Evolutionary conservation across 768 basidiomycete genomes (phyloP).

Genomic region (Kwoniella shandongensis): DNA sequence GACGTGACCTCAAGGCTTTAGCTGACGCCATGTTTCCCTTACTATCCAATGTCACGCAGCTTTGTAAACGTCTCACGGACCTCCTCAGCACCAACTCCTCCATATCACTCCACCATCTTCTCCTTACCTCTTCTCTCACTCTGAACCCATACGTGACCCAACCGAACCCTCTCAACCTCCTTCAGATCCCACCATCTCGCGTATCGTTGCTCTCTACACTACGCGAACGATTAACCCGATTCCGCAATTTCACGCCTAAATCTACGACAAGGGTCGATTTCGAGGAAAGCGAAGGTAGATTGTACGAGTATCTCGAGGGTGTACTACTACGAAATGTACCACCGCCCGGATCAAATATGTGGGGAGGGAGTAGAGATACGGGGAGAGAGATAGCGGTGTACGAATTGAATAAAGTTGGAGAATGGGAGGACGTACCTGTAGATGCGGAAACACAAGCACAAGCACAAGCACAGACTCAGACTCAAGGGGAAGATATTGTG

Average conservation of each 20-base stretch:
- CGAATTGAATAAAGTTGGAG: constrained; percentile 36
- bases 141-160: constrained; percentile 33
- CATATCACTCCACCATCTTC: constrained; percentile 33
- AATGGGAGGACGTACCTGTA: constrained; percentile 39
- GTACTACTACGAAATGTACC: constrained; percentile 36
- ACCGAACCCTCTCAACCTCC: constrained; percentile 13
- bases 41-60: no score
- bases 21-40: not conserved
- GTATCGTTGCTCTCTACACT: constrained; percentile 35
- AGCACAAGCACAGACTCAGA: constrained; percentile 14
- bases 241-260: constrained; percentile 37
- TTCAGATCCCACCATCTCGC: constrained; percentile 30
- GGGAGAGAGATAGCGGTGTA: constrained; percentile 43
- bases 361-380: constrained; percentile 5
- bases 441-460: constrained; percentile 9
- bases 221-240: constrained; percentile 42
- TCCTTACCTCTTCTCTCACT: constrained; percentile 30
- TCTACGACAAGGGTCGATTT: constrained; percentile 21
- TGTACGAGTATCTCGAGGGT: constrained; percentile 53
- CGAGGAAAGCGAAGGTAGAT: constrained; percentile 41
- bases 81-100: constrained; percentile 34
- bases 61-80: constrained; percentile 37
- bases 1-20: not conserved
- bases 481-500: not conserved
- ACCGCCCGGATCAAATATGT: not conserved